Percentiles rank a stretch among this genome's conserved stretches.
Conservation (phyloP, 2,329 filamentous ascomycete genomes). For the Fusarium aywerte region DNA sequence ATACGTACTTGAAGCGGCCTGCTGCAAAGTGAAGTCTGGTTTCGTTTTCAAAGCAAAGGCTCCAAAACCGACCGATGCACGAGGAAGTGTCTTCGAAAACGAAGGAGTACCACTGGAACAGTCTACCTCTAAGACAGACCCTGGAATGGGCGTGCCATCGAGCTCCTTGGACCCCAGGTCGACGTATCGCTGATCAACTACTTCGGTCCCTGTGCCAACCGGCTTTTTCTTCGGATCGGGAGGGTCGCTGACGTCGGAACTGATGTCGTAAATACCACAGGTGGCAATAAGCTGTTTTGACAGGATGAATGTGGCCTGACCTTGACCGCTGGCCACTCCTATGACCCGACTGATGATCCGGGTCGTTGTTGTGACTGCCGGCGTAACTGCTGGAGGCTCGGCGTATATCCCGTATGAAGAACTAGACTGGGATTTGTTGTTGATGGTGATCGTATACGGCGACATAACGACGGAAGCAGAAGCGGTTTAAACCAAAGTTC, state of each 20-base stretch:
- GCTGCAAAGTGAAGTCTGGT: not conserved
- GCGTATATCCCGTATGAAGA: not conserved
- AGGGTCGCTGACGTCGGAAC: not conserved
- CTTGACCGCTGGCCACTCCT: not conserved
- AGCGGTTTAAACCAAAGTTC: no score
- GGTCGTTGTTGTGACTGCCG: not conserved
- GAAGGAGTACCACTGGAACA: not conserved
- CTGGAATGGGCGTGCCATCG: not conserved
- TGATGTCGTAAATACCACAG: not conserved
- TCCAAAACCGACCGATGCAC: not conserved
- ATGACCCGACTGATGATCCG: not conserved
- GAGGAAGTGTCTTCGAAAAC: not conserved
- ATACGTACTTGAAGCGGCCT: not conserved
- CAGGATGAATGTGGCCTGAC: not conserved
- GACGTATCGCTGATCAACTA: not conserved
- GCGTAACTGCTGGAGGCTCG: not conserved
- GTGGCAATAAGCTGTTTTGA: not conserved
- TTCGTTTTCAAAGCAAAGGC: not conserved
- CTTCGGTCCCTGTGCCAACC: not conserved
- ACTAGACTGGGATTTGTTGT: not conserved
- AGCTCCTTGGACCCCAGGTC: not conserved
- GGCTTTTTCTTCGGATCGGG: not conserved
- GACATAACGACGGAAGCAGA: not conserved
- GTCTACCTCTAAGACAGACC: not conserved
- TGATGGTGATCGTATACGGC: not conserved